These are phyloP conservation scores for Testicularia cyperi DNA, from an alignment of 1,284 basidiomycete species.

Conservation along the genomic window DNA sequence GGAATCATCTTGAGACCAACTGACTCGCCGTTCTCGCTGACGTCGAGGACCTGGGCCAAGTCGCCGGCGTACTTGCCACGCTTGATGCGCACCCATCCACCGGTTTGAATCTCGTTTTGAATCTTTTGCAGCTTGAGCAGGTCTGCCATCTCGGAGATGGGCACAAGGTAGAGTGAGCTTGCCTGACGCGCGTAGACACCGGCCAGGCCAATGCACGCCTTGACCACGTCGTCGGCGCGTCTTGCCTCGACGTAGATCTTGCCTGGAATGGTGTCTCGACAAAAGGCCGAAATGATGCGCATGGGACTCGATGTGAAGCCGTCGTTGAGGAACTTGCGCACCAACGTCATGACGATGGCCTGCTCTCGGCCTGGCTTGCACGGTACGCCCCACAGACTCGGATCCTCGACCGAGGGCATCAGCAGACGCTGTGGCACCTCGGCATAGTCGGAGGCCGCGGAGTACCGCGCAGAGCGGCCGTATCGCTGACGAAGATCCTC, in stretches of 20 bases:
- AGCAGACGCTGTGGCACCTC: constrained; percentile 85
- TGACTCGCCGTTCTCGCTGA: constrained; percentile 89
- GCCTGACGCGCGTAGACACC: constrained; percentile 73
- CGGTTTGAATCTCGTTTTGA: constrained; percentile 78
- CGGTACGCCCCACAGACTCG: constrained; percentile 90
- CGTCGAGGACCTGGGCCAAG: constrained; percentile 90
- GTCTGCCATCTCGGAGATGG: constrained; percentile 97
- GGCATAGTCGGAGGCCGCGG: constrained; percentile 67
- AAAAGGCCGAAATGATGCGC: constrained; percentile 86
- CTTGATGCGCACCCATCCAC: constrained; percentile 92
- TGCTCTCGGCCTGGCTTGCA: constrained; percentile 92
- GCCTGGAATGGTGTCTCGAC: constrained; percentile 89
- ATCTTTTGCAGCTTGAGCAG: constrained; percentile 94
- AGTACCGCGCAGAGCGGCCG: constrained; percentile 62
- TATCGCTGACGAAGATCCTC: constrained; percentile 81
- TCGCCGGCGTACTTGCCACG: constrained; percentile 93
- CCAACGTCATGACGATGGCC: constrained; percentile 88
- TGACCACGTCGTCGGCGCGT: constrained; percentile 79
- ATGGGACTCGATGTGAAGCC: constrained; percentile 69
- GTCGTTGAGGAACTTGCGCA: constrained; percentile 77
- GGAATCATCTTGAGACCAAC: constrained; percentile 92
- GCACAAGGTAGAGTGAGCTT: constrained; percentile 76
- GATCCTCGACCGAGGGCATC: constrained; percentile 95
- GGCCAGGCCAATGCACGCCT: constrained; percentile 84
- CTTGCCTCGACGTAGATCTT: constrained; percentile 95